Base-by-base conservation (phyloP, 2,329 filamentous ascomycete genomes). In the Alternaria sp. region DNA sequence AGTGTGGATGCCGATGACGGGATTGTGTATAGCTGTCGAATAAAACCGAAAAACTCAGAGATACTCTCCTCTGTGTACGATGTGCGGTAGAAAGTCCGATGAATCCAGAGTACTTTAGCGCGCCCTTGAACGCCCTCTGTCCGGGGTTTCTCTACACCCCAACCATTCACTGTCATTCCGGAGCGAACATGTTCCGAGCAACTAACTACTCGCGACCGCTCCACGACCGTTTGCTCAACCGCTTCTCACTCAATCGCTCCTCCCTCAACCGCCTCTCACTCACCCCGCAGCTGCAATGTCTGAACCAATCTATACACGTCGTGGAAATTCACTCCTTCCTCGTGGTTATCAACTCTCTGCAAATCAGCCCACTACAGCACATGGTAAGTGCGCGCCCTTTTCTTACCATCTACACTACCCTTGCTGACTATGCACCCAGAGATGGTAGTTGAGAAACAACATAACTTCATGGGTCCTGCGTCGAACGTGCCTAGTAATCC, bases 321-420 rank as follows among this genome's bases (percentile, higher is more conserved):
- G 14, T 37, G 14, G 14, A 5, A 7, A 15, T 6, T 4, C 1
- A 5, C 12, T 33, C 30, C 0, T 33, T 5, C 12, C 30, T 33
- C 0, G 12, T 33, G 10, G 30, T 3, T 33, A 0, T 0, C 30
- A 7, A 33, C 1, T 15, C 30, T 37, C 33, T 3, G 14, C 14
- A 37, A 3, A 1, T 0, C 7, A 37, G 33, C 0, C 33, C 2
- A n/a, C 14, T 37, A 4, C 14, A 37, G 15, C 15, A 0, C 1
- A 9, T 1, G 3, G 15, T 37, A 37, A n/a, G 15, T 37, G 15
- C 33, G 15, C 7, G 2, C 4, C 8, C 15, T 37, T 0, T 9
- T 0, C 15, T n/a, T 37, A n/a, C 33, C 4, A 9, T 37, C 15
- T 10, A n/a, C 15, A 37, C 3, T 37, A 8, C 4, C 33, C 15